phyloP scores from a whole-genome alignment of 768 basidiomycete genomes.

The Psilocybe azurescens region DNA sequence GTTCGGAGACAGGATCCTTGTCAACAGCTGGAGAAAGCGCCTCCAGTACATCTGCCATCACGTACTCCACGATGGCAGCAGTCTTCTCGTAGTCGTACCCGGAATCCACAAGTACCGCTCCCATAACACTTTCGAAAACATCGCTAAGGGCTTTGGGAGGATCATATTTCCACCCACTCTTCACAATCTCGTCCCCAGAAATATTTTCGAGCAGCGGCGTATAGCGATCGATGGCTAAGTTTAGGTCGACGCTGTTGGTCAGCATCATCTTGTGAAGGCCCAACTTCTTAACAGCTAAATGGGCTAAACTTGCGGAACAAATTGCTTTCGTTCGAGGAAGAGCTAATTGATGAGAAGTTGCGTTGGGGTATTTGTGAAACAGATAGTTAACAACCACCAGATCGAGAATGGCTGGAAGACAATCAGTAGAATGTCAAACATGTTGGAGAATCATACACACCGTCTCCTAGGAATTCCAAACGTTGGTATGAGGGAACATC shows the following conservation, averaged over 20 bases:
- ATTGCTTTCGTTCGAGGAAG: constrained; percentile 73
- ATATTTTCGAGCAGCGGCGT: constrained; percentile 63
- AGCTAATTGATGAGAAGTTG: constrained; percentile 80
- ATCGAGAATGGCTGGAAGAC: constrained; percentile 64
- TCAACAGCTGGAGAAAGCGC: constrained; percentile 62
- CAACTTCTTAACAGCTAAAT: constrained; percentile 67
- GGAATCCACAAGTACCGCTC: constrained; percentile 83
- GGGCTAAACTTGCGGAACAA: constrained; percentile 76
- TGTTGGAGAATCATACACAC: constrained; percentile 45
- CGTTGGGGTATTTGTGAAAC: constrained; percentile 68
- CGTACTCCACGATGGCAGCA: constrained; percentile 58
- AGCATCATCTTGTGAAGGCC: constrained; percentile 73
- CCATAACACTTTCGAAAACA: constrained; percentile 83
- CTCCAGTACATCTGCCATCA: constrained; percentile 72
- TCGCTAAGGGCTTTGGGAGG: constrained; percentile 89
- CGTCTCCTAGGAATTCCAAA: constrained; percentile 89
- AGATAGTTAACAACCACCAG: constrained; percentile 76
- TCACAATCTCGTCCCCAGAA: constrained; percentile 64
- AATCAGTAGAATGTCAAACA: constrained; percentile 13
- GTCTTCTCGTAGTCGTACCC: constrained; percentile 76
- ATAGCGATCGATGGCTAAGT: constrained; percentile 62
- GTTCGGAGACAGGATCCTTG: constrained; percentile 74
- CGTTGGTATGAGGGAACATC: constrained; percentile 75
- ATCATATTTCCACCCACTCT: constrained; percentile 79
- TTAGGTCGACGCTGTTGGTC: constrained; percentile 71